Evolutionary conservation across 805 yeast species (phyloP), one percentile per base, ranked within the genome.

Genomic region (Yamadazyma sp.): DNA sequence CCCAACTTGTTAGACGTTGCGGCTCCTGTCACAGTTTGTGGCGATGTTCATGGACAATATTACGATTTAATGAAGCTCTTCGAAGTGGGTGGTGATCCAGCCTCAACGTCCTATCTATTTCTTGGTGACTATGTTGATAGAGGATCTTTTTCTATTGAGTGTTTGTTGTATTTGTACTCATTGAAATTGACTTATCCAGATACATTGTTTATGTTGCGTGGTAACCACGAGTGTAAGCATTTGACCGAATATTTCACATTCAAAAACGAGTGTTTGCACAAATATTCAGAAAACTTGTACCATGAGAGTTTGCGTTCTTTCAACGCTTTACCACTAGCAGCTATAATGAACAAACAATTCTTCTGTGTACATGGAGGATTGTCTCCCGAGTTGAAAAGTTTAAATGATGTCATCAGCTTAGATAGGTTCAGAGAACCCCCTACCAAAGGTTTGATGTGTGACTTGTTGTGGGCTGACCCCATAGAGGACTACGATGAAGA

Each of bases 331-430:
- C 98, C 98, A 5, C 71, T 91, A 48, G 95, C 95, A 1, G 98
- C 97, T 0, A 70, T 91, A 17, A 84, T 91, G 91, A 90, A 89
- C 64, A 80, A 80, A 45, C 97, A 91, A 61, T 91, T 90, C 51
- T 84, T 91, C 57, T 91, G 98, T 61, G 95, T 89, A 36, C 99
- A 91, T 57, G 99, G 98, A 36, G 98, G 98, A 10, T 70, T 91
- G 9, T 86, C 96, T 7, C 96, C 96, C 4, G 93, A 88, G 37
- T 66, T 91, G 46, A 74, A 71, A 38, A 65, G 82, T 2, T 67
- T 87, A 26, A 79, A 78, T 31, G 96, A 89, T 55, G 63, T 91
- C 22, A 71, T 73, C 20, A 68, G 63, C 24, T 65, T 91, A 26
- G 79, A 90, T 61, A 73, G 99, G 47, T 91, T 90, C 65, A 71